Percentiles rank a stretch among this genome's conserved stretches.
These are phyloP conservation scores for Fusarium phyllophilum DNA, from an alignment of 2,329 filamentous ascomycete genomes.

Conservation along the genomic window DNA sequence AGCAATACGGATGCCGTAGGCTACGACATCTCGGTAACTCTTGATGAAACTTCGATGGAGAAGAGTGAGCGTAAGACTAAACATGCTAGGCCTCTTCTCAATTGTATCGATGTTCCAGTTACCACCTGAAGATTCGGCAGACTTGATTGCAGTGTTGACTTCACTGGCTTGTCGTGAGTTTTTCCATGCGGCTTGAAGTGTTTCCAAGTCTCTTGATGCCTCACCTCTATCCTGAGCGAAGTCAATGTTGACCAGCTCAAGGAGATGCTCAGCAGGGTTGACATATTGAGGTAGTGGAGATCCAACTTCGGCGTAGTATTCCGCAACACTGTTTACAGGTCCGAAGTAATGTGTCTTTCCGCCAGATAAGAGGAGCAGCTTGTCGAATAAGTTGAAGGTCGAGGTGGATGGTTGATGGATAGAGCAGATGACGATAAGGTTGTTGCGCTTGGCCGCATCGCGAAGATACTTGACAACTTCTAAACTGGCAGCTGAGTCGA, in stretches of 20 bases:
- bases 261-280: conserved; percentile 83
- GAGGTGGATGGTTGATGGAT: conserved; percentile 88
- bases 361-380: conserved; percentile 76
- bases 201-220: conserved; percentile 51
- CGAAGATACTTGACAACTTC: conserved; percentile 82
- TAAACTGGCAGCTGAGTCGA: conserved; percentile 80
- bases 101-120: conserved; percentile 23
- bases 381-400: conserved; percentile 84
- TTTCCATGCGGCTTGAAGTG: conserved; percentile 43
- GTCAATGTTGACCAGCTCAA: conserved; percentile 83
- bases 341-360: conserved; percentile 81
- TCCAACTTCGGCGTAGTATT: conserved; percentile 72
- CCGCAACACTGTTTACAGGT: conserved; percentile 63
- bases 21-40: conserved; percentile 83
- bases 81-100: conserved; percentile 54
- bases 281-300: conserved; percentile 73
- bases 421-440: conserved; percentile 80
- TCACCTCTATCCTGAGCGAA: conserved; percentile 64
- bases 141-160: conserved; percentile 39
- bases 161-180: conserved; percentile 32
- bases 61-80: conserved; percentile 69
- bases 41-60: conserved; percentile 86
- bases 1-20: conserved; percentile 81
- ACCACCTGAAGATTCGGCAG: conserved; percentile 45
- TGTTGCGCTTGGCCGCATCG: conserved; percentile 72